Conservation (phyloP, 2,329 filamentous ascomycete species). For the Hymenoscyphus linearis region DNA sequence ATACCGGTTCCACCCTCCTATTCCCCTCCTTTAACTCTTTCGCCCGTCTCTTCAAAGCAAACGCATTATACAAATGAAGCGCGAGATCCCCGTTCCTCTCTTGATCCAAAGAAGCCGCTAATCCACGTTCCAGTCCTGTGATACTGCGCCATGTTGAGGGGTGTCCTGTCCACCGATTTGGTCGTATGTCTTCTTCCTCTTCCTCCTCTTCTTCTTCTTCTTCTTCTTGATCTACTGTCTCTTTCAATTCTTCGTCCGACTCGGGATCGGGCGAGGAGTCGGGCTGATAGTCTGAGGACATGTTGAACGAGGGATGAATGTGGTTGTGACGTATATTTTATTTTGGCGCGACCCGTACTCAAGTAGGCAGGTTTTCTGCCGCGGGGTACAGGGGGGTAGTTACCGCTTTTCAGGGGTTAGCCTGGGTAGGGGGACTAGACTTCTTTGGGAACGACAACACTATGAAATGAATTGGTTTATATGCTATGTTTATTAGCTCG, state of each 20-base stretch:
- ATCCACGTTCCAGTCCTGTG: conserved; percentile 57
- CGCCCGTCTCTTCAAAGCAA: conserved; percentile 55
- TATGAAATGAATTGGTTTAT: not conserved
- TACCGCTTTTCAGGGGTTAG: too few species aligned
- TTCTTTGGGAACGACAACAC: not conserved
- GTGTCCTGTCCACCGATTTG: conserved; percentile 68
- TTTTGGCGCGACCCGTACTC: not conserved
- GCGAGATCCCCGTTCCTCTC: conserved; percentile 62
- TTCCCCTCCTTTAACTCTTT: conserved; percentile 4
- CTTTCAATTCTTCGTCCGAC: not conserved
- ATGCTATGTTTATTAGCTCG: not conserved
- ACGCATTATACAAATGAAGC: conserved; percentile 74
- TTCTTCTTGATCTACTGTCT: too few species aligned
- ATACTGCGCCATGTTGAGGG: conserved; percentile 60
- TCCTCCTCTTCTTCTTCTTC: conserved; percentile 12
- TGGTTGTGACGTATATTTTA: not conserved
- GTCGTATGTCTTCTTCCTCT: conserved; percentile 38
- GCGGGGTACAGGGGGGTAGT: not conserved
- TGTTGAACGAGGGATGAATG: not conserved
- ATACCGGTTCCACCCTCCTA: conserved; percentile 33
- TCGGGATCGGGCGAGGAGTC: not conserved
- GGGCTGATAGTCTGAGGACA: not conserved
- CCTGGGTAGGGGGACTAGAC: not conserved
- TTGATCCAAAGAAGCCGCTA: conserved; percentile 58
- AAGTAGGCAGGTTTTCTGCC: too few species aligned